Percentiles rank a stretch among this genome's conserved stretches.
phyloP scores from a whole-genome alignment of 169 alveolate genomes.

The Cryptosporidium muris region DNA sequence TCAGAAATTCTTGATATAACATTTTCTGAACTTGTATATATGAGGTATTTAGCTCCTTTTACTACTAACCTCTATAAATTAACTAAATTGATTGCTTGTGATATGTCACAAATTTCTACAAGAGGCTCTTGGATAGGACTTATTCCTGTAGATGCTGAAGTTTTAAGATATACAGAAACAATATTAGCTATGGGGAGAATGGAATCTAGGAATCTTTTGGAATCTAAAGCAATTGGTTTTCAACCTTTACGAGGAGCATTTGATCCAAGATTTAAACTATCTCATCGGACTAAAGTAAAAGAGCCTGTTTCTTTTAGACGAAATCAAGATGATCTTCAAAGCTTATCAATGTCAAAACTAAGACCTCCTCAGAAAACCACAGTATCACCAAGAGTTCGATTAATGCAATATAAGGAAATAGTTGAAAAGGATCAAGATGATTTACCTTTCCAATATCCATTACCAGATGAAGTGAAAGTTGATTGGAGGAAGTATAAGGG shows the following conservation, averaged over 20 bases:
- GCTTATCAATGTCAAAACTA: slow-evolving; percentile 2
- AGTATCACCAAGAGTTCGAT: slow-evolving; percentile 37
- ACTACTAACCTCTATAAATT: slow-evolving; percentile 10
- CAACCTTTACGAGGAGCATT: slow-evolving; percentile 48
- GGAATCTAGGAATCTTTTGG: neutral
- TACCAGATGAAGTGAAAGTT: slow-evolving; percentile 4
- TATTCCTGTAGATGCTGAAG: slow-evolving; percentile 62
- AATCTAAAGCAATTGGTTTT: slow-evolving; percentile 26
- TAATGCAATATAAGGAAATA: slow-evolving; percentile 52
- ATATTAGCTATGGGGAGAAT: neutral
- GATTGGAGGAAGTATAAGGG: slow-evolving; percentile 62
- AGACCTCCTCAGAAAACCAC: slow-evolving; percentile 51
- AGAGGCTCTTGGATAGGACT: slow-evolving; percentile 66
- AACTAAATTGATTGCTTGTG: slow-evolving; percentile 36
- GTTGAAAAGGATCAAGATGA: slow-evolving; percentile 69
- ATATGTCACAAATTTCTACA: slow-evolving; percentile 54
- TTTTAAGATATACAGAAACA: slow-evolving; percentile 33
- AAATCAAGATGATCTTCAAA: slow-evolving; percentile 3
- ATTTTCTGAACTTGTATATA: slow-evolving; percentile 1
- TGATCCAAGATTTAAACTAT: slow-evolving; percentile 18
- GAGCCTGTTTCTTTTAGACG: neutral
- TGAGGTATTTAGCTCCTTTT: slow-evolving; percentile 59
- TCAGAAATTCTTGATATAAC: neutral
- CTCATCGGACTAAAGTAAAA: neutral
- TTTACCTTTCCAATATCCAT: slow-evolving; percentile 39